Evolutionary conservation across 2,329 filamentous ascomycete species (phyloP).

Genomic region (Cladobotryum mycophilum): DNA sequence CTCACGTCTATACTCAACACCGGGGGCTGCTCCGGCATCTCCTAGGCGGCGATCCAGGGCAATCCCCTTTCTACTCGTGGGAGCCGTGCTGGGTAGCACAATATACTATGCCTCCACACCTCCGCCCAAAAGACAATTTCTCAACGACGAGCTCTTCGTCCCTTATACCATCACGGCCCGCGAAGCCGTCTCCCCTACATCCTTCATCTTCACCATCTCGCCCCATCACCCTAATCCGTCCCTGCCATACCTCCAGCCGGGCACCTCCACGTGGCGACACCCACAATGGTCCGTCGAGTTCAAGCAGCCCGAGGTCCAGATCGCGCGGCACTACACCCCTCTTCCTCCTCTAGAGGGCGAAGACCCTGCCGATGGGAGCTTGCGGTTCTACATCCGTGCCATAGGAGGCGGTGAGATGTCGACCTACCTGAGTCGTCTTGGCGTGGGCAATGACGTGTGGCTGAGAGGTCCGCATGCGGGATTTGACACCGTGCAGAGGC

Average conservation of each 20-base stretch:
- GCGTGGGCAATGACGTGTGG: conserved; percentile 58
- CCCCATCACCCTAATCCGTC: conserved; percentile 29
- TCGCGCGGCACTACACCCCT: conserved; percentile 86
- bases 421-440: conserved; percentile 64
- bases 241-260: conserved; percentile 22
- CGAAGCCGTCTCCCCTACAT: conserved; percentile 58
- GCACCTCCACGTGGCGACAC: conserved; percentile 28
- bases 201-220: conserved; percentile 61
- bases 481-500: conserved; percentile 41
- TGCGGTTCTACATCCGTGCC: conserved; percentile 73
- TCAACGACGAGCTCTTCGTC: conserved; percentile 57
- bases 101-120: conserved; percentile 23
- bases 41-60: conserved; percentile 23
- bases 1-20: conserved; percentile 1
- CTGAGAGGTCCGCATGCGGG: conserved; percentile 74
- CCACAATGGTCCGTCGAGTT: conserved; percentile 86
- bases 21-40: neutral
- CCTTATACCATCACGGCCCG: conserved; percentile 59
- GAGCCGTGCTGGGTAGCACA: conserved; percentile 18
- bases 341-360: conserved; percentile 50
- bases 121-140: conserved; percentile 21
- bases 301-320: conserved; percentile 91
- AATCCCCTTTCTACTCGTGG: conserved; percentile 16
- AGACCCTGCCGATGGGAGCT: conserved; percentile 30
- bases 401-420: conserved; percentile 81